Base-by-base conservation (phyloP, 108 stramenopile genomes). In the Asterionellopsis glacialis region DNA sequence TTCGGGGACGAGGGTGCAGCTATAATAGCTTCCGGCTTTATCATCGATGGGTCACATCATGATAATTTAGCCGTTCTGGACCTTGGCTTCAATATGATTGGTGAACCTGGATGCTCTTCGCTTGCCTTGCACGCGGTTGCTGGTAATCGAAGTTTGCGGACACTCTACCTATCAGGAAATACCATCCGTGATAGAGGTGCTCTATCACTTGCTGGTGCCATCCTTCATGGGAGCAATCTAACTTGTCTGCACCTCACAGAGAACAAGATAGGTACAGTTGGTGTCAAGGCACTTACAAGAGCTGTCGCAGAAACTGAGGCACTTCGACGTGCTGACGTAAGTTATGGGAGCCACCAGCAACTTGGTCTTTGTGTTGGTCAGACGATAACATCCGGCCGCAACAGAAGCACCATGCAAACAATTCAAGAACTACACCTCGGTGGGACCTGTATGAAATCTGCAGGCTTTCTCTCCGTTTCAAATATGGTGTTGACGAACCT, bases 11-110 rank as follows among this genome's bases (percentile, higher is more conserved):
- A 55, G 38, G 89, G 90, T 18, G 68, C 82, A 16, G 55, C 58
- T 55, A 57, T 80, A n/a, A 80, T 91, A 19, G 90, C 90, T 25
- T 69, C 70, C 11, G 69, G 74, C 56, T 55, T 80, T 73, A 26
- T 62, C 49, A 41, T 21, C 41, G 68, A 79, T 19, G 76, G 79
- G 11, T 48, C 57, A 51, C 83, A 82, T 54, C 90, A 91, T 51
- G 65, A 64, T 50, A 70, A 70, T 41, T 65, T 91, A 23, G 63
- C 80, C 6, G 72, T 85, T 1, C 65, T 91, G 41, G 90, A 88
- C 47, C 55, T 91, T 19, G 86, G 83, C 13, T 91, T 91, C 70
- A 91, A 91, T 65, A 63, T 63, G 38, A 77, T 91, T 57, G 84
- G 90, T 15, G 84, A 91, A 56, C 75, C 60, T 16, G 90, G 90